A percentile compares a stretch with the other conserved stretches of the same genome.
Conservation (phyloP, 169 alveolate genomes). For the Plasmodium ovale region DNA sequence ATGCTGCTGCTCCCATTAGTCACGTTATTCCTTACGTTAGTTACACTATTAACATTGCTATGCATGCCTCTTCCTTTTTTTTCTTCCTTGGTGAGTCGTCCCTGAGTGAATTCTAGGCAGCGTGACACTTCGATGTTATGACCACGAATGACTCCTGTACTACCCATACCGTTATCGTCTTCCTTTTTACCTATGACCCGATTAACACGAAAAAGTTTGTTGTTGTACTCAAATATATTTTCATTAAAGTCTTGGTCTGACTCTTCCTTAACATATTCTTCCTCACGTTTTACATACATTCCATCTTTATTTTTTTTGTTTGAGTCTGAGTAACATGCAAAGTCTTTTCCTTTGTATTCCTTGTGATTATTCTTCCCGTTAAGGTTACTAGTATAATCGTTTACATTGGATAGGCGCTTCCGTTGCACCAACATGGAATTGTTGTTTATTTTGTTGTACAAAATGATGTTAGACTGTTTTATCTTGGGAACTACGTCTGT, state of each 20-base stretch:
- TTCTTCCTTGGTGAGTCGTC: too few species aligned
- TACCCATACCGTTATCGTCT: not conserved
- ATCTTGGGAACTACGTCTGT: not conserved
- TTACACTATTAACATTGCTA: too few species aligned
- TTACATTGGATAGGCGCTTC: not conserved
- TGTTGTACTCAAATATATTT: not conserved
- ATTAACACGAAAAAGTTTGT: not conserved
- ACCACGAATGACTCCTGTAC: not conserved
- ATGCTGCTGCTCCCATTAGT: too few species aligned
- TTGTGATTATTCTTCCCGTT: not conserved
- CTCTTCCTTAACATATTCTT: not conserved
- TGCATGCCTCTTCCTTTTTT: too few species aligned
- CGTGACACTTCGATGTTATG: too few species aligned
- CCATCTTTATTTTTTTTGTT: constrained; percentile 4
- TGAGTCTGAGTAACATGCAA: constrained; percentile 20
- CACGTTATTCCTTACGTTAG: too few species aligned
- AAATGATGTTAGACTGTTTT: constrained; percentile 10
- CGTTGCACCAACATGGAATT: not conserved
- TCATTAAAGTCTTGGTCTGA: not conserved
- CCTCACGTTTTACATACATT: not conserved
- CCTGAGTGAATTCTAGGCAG: too few species aligned
- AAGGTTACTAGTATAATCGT: not conserved
- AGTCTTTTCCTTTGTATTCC: not conserved
- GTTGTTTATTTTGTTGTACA: constrained; percentile 9
- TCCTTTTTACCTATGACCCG: not conserved